Percentiles rank a stretch among this genome's conserved stretches.
phyloP scores from a whole-genome alignment of 495 filamentous ascomycete genomes.

The Entonaema liquescens region DNA sequence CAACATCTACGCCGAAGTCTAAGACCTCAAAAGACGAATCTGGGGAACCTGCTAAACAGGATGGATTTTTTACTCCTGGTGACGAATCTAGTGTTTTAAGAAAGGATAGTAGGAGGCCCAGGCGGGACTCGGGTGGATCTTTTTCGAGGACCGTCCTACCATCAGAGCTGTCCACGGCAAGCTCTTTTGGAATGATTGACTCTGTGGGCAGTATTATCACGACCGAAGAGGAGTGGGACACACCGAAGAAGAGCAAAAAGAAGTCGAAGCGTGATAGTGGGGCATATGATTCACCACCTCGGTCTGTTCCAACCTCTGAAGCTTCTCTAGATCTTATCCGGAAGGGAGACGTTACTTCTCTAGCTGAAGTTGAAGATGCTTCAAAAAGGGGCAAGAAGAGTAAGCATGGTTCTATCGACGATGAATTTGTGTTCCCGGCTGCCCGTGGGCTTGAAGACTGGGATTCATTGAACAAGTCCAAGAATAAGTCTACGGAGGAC shows the following conservation, averaged over 20 bases:
- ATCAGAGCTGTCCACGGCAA: constrained; percentile 45
- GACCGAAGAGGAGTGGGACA: constrained; percentile 46
- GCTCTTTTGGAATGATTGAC: constrained; percentile 40
- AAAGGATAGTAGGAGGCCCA: constrained; percentile 17
- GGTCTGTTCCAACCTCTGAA: constrained; percentile 26
- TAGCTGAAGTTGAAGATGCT: constrained; percentile 6
- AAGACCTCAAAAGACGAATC: neutral
- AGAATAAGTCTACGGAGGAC: constrained; percentile 30
- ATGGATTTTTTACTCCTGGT: constrained; percentile 6
- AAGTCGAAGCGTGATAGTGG: constrained; percentile 44
- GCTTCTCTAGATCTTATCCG: constrained; percentile 16
- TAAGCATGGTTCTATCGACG: constrained; percentile 19
- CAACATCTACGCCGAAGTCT: constrained; percentile 3
- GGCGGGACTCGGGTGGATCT: constrained; percentile 42
- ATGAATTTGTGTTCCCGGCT: constrained; percentile 14
- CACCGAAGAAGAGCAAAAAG: constrained; percentile 43
- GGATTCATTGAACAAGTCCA: constrained; percentile 3
- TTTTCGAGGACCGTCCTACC: constrained; percentile 30
- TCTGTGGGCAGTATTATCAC: constrained; percentile 30
- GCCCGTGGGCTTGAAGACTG: constrained; percentile 17
- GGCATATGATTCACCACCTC: constrained; percentile 33
- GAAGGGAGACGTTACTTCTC: constrained; percentile 11
- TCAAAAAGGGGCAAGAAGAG: constrained; percentile 19
- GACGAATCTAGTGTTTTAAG: constrained; percentile 11
- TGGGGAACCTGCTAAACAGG: neutral